Conservation (phyloP, 106 monocot species). For the Allium sativum region DNA sequence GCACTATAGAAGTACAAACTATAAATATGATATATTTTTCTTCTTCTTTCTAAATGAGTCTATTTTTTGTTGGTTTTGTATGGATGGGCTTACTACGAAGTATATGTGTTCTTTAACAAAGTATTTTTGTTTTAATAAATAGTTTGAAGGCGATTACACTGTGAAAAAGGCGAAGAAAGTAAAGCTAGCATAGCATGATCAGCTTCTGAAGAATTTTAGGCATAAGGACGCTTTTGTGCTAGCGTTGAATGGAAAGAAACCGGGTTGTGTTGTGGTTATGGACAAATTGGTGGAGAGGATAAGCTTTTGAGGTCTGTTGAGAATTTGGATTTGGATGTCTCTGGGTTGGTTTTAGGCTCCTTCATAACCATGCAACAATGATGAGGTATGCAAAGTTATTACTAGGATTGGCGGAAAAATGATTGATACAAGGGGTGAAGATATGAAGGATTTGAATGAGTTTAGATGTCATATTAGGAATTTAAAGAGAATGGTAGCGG, state of each 20-base stretch:
- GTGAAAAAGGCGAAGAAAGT: conserved; percentile 38
- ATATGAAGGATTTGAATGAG: conserved; percentile 37
- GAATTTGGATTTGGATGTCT: conserved; percentile 63
- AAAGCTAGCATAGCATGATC: conserved; percentile 68
- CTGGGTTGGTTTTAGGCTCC: conserved; percentile 51
- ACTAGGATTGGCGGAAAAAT: conserved; percentile 65
- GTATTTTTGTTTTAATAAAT: conserved; percentile 68
- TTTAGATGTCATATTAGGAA: conserved; percentile 46
- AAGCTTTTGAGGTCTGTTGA: conserved; percentile 58
- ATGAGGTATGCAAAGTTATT: conserved; percentile 73
- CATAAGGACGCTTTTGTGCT: conserved; percentile 75
- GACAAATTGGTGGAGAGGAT: conserved; percentile 75
- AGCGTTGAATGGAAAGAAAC: conserved; percentile 37
- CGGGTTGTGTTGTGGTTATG: conserved; percentile 50
- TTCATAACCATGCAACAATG: conserved; percentile 53
- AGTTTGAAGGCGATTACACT: conserved; percentile 37
- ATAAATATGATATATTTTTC: too few relatives aligned
- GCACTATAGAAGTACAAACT: too few relatives aligned
- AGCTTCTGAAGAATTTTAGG: conserved; percentile 70
- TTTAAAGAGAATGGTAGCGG: conserved; percentile 52
- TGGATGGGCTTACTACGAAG: too few relatives aligned
- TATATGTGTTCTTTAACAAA: too few relatives aligned
- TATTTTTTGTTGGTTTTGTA: too few relatives aligned
- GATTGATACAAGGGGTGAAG: conserved; percentile 53
- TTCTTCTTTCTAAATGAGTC: too few relatives aligned